Evolutionary conservation across 1,284 basidiomycete species (phyloP), one percentile per base, ranked within the genome.

Genomic region (Phlebopus sp.): DNA sequence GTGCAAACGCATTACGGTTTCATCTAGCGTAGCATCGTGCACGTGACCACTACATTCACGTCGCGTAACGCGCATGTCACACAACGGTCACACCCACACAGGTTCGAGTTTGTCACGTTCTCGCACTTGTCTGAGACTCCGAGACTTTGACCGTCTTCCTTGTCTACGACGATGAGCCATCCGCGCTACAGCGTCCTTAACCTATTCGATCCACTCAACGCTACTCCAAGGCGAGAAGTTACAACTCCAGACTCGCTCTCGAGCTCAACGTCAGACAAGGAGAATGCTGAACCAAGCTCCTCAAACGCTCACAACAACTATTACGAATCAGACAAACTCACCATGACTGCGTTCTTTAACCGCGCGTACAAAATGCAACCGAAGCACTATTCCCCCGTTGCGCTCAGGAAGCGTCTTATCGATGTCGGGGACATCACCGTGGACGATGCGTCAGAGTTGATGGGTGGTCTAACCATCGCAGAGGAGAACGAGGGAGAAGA

Each of bases 201-300:
- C 36, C 68, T 82, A 37, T 84, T 84, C 56, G 81, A 84, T 62
- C 81, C 81, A 21, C 75, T 84, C 38, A 51, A 51, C 5, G 23
- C 41, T 3, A 46, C 51, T 15, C 43, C 52, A 1, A 48, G 21
- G 17, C 49, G 51, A 19, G 50, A 55, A 19, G 40, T 48, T 30
- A 27, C 54, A 21, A 44, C 55, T 10, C 52, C 53, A 37, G 51
- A 51, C 47, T 55, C 57, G 3, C 61, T 62, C 13, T 61, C 64
- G 2, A 68, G 67, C 13, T 61, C 64, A 2, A 68, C 66, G 14
- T 74, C 74, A 1, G 79, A 83, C 72, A 84, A 84, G 71, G 82
- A 84, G 63, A 84, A 84, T 62, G 61, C 72, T 36, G 61, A 51
- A 13, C 71, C 72, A 19, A 23, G 21, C 30, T 30, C 29, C 18